Evolutionary conservation across 2,329 filamentous ascomycete species (phyloP).

Genomic region (Pyrenophora tritici-repentis): DNA sequence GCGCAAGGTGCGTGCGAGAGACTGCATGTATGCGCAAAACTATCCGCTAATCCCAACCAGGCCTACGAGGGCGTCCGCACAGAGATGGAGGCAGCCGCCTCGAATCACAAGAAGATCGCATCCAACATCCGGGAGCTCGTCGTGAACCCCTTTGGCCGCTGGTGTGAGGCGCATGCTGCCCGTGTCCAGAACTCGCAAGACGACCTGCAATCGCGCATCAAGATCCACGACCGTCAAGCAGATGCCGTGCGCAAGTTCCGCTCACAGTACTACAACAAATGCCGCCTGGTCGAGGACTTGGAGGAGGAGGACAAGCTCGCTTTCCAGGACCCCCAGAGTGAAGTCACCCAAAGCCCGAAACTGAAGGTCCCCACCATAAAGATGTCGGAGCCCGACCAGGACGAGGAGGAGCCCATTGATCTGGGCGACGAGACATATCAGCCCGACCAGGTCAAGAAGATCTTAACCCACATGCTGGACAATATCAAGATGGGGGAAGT

Average conservation of each 20-base stretch:
- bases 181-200: slow-evolving; percentile 94
- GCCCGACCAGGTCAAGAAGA: slow-evolving; percentile 87
- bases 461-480: slow-evolving; percentile 82
- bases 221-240: slow-evolving; percentile 88
- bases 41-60: slow-evolving; percentile 54
- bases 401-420: slow-evolving; percentile 80
- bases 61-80: slow-evolving; percentile 91
- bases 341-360: slow-evolving; percentile 56
- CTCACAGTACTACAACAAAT: slow-evolving; percentile 99
- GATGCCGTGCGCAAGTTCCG: slow-evolving; percentile 90
- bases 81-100: slow-evolving; percentile 89
- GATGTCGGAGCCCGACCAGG: slow-evolving; percentile 70
- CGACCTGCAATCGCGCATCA: slow-evolving; percentile 87
- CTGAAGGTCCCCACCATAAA: slow-evolving; percentile 83
- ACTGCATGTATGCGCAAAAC: background rate
- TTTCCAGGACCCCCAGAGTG: slow-evolving; percentile 79
- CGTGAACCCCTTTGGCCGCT: slow-evolving; percentile 89
- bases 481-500: slow-evolving; percentile 86
- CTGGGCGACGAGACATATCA: slow-evolving; percentile 88
- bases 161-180: slow-evolving; percentile 93
- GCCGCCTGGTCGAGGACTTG: slow-evolving; percentile 89
- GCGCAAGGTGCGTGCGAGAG: slow-evolving; percentile 71
- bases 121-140: slow-evolving; percentile 96
- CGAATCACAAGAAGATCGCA: slow-evolving; percentile 92
- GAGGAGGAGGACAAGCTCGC: slow-evolving; percentile 99